Evolutionary conservation across 2,329 filamentous ascomycete species (phyloP), one percentile per base, ranked within the genome.

Genomic region (Alternaria triticimaculans): DNA sequence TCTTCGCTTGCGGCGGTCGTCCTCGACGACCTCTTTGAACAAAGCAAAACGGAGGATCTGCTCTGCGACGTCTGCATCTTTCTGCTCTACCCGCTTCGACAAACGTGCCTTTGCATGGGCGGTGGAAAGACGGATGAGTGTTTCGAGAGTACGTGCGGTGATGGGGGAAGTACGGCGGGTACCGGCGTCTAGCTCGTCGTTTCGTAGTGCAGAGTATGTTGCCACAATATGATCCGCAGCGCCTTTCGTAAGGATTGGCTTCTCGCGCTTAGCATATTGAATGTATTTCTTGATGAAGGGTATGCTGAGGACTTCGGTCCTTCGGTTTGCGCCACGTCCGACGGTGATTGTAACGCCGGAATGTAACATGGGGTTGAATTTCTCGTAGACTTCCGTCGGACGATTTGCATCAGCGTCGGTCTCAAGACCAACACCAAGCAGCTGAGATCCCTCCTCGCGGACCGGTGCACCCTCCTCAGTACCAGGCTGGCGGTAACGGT

Each of bases 271-370:
- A 68, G 96, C 94, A 80, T 99, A 99, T 78, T 99, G 96, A 49
- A 99, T 96, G 80, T 97, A 99, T 82, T 99, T 99, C 84, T 99
- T 99, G 85, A 99, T 94, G 82, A 99, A 99, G 0, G 94, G 92
- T 64, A 99, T 97, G 82, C 92, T 97, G 58, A 99, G 85, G 14
- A 99, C 92, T 79, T 97, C 94, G 6, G 92, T 88, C 68, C 91
- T 91, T 80, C 92, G 92, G 71, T 88, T 89, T 25, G 90, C 83
- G 11, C 92, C 92, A 43, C 93, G 88, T 10, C 92, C 91, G 12
- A 90, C 86, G 5, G 90, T 93, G 15, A 93, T 82, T 7, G 90
- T 93, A 50, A 97, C 93, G 64, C 96, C 96, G 10, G 94, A 92
- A 77, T 99, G 96, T 45, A 99, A 87, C 93, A 98, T 97, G 28